Percentiles rank a stretch among this genome's conserved stretches.
Evolutionary conservation across 1,284 basidiomycete genomes (phyloP).

Genomic region (Rhodotorula mucilaginosa): DNA sequence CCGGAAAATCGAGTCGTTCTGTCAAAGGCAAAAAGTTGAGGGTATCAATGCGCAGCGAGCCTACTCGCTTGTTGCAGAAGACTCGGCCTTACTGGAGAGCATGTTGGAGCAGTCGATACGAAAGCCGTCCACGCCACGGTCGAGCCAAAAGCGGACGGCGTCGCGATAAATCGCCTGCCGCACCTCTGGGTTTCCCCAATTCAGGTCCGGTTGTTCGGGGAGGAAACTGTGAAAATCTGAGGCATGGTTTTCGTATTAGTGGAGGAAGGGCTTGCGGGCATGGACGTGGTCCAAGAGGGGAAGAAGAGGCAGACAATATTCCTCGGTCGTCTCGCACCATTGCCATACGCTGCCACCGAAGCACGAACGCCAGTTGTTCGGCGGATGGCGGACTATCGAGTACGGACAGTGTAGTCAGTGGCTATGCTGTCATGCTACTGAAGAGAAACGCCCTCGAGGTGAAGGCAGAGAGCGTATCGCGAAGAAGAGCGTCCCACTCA

Average conservation of each 20-base stretch:
- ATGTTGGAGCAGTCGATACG: conserved; percentile 46
- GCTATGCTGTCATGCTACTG: not conserved
- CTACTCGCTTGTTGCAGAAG: no score
- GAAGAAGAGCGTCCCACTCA: not conserved
- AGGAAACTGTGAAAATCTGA: conserved; percentile 65
- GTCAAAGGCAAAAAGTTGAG: not conserved
- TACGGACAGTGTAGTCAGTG: not conserved
- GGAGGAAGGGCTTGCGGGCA: no score
- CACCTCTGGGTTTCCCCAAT: conserved; percentile 70
- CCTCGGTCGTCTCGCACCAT: conserved; percentile 64
- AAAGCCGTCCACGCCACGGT: conserved; percentile 71
- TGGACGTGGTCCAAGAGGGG: conserved; percentile 49
- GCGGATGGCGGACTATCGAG: conserved; percentile 51
- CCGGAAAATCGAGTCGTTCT: conserved; percentile 43
- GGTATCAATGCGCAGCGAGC: no score
- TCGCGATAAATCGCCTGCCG: conserved; percentile 57
- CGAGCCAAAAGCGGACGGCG: conserved; percentile 70
- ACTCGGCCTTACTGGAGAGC: not conserved
- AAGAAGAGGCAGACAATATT: conserved; percentile 42
- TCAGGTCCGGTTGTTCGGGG: conserved; percentile 70
- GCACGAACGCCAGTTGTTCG: conserved; percentile 69
- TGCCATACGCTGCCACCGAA: conserved; percentile 75
- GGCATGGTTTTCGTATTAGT: no score
- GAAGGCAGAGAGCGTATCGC: no score
- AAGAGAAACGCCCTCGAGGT: not conserved